Base-by-base conservation (phyloP, 768 basidiomycete genomes). In the Clathrus columnatus region DNA sequence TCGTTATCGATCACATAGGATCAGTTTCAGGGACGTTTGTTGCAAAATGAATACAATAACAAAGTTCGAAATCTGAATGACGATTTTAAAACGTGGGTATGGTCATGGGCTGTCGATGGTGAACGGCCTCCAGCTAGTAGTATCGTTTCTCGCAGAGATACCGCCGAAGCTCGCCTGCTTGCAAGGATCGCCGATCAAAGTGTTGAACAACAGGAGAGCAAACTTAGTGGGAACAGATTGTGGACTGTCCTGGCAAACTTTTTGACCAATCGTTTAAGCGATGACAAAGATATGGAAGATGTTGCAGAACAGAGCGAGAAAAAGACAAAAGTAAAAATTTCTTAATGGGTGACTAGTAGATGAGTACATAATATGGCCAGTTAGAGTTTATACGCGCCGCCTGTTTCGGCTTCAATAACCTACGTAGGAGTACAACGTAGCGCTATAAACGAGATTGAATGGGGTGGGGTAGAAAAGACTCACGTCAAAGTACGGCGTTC, bases 71-170 rank as follows among this genome's bases (percentile, higher is more conserved):
- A 51, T 18, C 6, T 45, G 23, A 44, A 16, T 23, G 45, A 62
- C 75, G 41, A 64, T 68, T 52, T 71, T 72, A 42, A 73, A 72
- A 77, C 76, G 59, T 87, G 84, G 84, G 79, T 75, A 26, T 92
- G 89, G 84, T 82, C 84, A 18, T 97, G 88, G 92, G 91, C 85
- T 5, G 68, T 91, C 55, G 85, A 90, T 58, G 81, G 75, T 16
- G 93, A 96, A 69, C 74, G 76, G 18, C 95, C 95, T 2, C 95
- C 95, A 4, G 88, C 94, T 2, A 89, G 86, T 62, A 93, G 91
- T 51, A 91, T 97, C 61, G 88, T 89, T 28, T 83, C 88, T n/a
- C 73, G 93, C 55, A 71, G 92, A 51, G 94, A 98, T 63, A 94
- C 91, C 5, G 73, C 75, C 36, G 89, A 92, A 70, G 90, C 89